Evolutionary conservation across 1,284 basidiomycete genomes (phyloP), one percentile per base, ranked within the genome.

Genomic region (Ustilago nuda): DNA sequence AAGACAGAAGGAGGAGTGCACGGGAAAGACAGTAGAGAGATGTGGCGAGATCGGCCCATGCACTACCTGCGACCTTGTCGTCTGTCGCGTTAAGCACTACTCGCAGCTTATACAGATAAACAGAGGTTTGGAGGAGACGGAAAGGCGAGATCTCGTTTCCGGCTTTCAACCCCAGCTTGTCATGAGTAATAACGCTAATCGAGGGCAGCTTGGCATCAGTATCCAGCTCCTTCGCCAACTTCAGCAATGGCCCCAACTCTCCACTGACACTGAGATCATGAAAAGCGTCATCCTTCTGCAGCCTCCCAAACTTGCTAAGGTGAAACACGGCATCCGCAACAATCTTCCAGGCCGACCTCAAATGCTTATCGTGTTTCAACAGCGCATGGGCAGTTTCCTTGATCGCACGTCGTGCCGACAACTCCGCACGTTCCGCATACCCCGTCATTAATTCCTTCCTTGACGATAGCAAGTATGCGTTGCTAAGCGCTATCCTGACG

Each of bases 381-480:
- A 77, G 61, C 2, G 92, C 88, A 41, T 87, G 83, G n/a, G 91
- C 84, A 5, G 91, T 89, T 6, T 90, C 87, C 6, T 83, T 81
- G 56, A 96, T 88, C 1, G 92, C 88, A 11, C 87, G 86, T 35
- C 91, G 82, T 76, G 94, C 92, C 1, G 93, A 93, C 32, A 87
- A 85, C 79, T 94, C 91, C 0, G 94, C 91, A 61, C 95, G 89
- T 19, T 90, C 88, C 13, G 89, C 87, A 85, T 93, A 95, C 0
- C 94, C 93, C 27, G 90, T 89, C 0, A 88, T 85, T 2, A 90
- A 86, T 77, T 97, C 90, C 43, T 89, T 87, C 8, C 89, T 88
- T 1, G 93, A 95, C 15, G 92, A 89, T 33, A 92, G 90, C 1
- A 98, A 87, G 62, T 91, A 88, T 1, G 93, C 90, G 81, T 92